Evolutionary conservation across 495 filamentous ascomycete genomes (phyloP), one percentile per base, ranked within the genome.

Genomic region (Schizothecium vesticola): DNA sequence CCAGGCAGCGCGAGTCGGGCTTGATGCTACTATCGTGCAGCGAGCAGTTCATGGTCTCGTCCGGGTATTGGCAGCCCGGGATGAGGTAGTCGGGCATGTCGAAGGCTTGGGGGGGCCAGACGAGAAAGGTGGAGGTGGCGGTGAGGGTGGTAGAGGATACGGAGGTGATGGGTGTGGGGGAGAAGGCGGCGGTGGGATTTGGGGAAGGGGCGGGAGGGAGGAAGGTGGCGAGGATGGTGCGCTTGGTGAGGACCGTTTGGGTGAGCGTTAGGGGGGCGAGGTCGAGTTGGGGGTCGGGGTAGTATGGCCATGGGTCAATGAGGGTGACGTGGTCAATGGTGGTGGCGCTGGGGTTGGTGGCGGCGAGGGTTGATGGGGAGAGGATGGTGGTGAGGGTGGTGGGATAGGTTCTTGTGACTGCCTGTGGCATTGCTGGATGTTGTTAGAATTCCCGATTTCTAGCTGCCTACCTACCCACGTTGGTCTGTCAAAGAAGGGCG

Each of bases 71-170:
- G 21, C 73, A 76, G 19, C 66, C 65, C 1, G 70, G 80, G 57
- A 61, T 67, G 19, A 72, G 55, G 13, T 82, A 80, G 64, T 73
- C 72, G 33, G 66, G 68, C 71, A 73, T 71, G 36, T 73, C 71
- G 23, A 73, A 71, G 22, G 57, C 60, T 11, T 29, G 51, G 26
- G 65, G 29, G 2, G 56, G 43, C 71, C 71, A 73, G 21, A 71
- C 19, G 9, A 67, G 23, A 16, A 26, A 73, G 16, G 63, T 69
- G 23, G 66, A 22, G 1, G 61, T 65, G 19, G 56, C 28, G 55
- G 62, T 69, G 19, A 66, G 33, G 63, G 25, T 22, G 8, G 60
- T 63, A 3, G 66, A 56, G 36, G 71, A 59, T 6, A 59, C 12
- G 12, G 29, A 22, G 29, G 36, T 19, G 10, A n/a, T 2, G 28